phyloP scores from a whole-genome alignment of 371 early-diverging fungal species.

The Apophysomyces ossiformis region DNA sequence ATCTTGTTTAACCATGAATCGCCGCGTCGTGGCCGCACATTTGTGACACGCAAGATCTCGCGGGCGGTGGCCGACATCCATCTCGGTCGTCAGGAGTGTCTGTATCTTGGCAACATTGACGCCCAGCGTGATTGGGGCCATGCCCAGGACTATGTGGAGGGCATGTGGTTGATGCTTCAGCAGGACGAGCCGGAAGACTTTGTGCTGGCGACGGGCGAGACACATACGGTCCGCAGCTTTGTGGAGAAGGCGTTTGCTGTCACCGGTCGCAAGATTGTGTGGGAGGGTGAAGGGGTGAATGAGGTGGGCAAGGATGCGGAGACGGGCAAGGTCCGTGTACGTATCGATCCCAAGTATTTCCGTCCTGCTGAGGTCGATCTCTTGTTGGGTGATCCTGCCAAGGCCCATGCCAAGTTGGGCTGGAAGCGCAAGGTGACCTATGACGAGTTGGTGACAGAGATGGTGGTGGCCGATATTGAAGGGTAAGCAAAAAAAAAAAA shows the following conservation, averaged over 20 bases:
- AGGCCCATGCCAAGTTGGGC: constrained; percentile 60
- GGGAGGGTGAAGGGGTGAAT: constrained; percentile 68
- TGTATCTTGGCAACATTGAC: constrained; percentile 82
- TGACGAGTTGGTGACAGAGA: constrained; percentile 62
- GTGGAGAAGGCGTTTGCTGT: constrained; percentile 78
- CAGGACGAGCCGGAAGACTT: constrained; percentile 80
- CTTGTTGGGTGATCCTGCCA: constrained; percentile 68
- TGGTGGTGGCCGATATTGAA: constrained; percentile 56
- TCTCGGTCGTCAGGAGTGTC: constrained; percentile 68
- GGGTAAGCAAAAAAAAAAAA: background rate
- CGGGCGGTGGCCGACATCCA: constrained; percentile 79
- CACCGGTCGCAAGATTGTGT: constrained; percentile 63
- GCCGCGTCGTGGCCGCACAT: constrained; percentile 81
- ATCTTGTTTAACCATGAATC: constrained; percentile 87
- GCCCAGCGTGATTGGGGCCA: constrained; percentile 89
- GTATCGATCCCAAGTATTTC: constrained; percentile 67
- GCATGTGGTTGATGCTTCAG: constrained; percentile 88
- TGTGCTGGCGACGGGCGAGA: constrained; percentile 84
- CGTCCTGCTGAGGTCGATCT: constrained; percentile 77
- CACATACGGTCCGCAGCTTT: constrained; percentile 79
- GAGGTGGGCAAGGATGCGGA: constrained; percentile 64
- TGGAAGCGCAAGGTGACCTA: constrained; percentile 64
- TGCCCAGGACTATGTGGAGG: constrained; percentile 83
- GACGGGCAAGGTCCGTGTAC: constrained; percentile 60
- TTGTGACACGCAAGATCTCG: constrained; percentile 84